Base-by-base conservation (phyloP, 192 early-diverging fungal species). In the Umbelopsis sp. region DNA sequence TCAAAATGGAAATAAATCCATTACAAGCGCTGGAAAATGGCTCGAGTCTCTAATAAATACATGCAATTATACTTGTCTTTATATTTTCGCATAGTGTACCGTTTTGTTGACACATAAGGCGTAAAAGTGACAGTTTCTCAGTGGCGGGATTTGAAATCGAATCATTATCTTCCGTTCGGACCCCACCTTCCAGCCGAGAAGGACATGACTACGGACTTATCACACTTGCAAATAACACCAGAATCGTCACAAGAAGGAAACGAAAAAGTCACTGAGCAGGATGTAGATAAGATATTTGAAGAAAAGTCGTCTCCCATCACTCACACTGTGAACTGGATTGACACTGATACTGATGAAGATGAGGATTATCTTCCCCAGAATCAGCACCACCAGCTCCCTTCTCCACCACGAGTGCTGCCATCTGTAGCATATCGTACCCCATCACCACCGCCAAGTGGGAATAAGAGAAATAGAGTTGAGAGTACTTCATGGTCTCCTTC, bases 291-390 rank as follows among this genome's bases (percentile, higher is more conserved):
- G 13, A 13, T 64, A 21, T 37, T 64, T 49, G 25, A 46, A 48
- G 12, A 13, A 20, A 18, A 49, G 49, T 5, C 21, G 35, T 13
- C 45, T n/a, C 25, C 45, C 21, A 48, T 70, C 25, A 50, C 33
- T 50, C 44, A 66, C 18, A 41, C 67, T 49, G 47, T 69, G 18
- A 46, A 46, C 20, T 72, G 74, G 70, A 41, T 47, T 48, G 74
- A 75, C 33, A 75, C 68, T n/a, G 74, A 70, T 47, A 55, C 25
- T 15, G 69, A 68, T 27, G 74, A 70, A 12, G 74, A 75, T 37
- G 74, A 70, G 35, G 74, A 75, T 30, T 75, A 53, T 13, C 20
- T 67, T 25, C 74, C 74, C 16, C 74, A 66, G 22, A 49, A 66
- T 18, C 46, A 48, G 47, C 64, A 66, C 44, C 12, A 37, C 16